Conservation (phyloP, 768 basidiomycete genomes). For the Botryobasidium botryosum region DNA sequence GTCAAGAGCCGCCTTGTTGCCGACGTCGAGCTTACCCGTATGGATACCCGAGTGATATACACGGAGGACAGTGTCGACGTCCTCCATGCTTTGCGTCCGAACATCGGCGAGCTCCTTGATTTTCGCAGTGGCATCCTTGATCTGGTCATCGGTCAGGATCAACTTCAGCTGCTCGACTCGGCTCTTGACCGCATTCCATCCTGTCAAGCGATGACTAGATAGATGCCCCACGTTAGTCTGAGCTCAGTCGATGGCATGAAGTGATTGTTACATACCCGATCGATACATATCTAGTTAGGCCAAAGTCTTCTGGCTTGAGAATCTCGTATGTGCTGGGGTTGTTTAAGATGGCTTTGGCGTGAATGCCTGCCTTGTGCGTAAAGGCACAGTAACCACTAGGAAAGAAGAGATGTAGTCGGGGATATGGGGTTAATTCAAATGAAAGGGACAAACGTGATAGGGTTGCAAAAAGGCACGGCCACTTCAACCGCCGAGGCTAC, state of each 20-base stretch:
- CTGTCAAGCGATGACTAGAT: constrained; percentile 74
- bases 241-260: neutral
- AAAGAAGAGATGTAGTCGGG: constrained; percentile 20
- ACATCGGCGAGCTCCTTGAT: constrained; percentile 99
- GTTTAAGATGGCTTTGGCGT: constrained; percentile 98
- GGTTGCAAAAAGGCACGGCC: constrained; percentile 94
- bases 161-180: constrained; percentile 95
- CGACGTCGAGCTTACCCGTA: constrained; percentile 79
- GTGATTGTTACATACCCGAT: constrained; percentile 46
- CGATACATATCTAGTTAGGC: constrained; percentile 91
- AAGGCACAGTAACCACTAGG: constrained; percentile 94
- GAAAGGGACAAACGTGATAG: constrained; percentile 48
- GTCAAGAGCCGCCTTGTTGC: constrained; percentile 87
- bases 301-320: constrained; percentile 97
- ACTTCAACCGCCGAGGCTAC: constrained; percentile 98
- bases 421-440: neutral
- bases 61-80: constrained; percentile 91
- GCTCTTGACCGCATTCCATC: constrained; percentile 99
- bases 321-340: constrained; percentile 99
- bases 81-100: constrained; percentile 96
- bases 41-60: constrained; percentile 91
- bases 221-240: constrained; percentile 5
- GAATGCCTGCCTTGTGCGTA: constrained; percentile 99
- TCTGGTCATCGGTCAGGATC: constrained; percentile 75
- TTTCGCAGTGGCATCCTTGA: constrained; percentile 98